A percentile compares a stretch with the other conserved stretches of the same genome.
phyloP scores from a whole-genome alignment of 129 eudicot genomes.

The Flaveria brownii region DNA sequence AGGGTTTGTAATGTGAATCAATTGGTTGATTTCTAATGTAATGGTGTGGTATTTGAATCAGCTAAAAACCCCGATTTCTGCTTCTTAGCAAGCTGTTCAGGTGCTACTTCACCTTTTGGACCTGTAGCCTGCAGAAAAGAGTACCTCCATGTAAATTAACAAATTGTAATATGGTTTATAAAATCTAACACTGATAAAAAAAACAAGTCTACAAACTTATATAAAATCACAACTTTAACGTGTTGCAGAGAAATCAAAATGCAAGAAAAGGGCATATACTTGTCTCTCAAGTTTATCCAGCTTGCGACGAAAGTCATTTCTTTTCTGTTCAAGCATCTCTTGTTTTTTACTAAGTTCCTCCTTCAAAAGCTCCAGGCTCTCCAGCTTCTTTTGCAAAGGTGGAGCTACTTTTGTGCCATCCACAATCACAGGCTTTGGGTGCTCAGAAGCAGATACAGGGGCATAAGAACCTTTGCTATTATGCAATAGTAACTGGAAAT shows the following conservation, averaged over 20 bases:
- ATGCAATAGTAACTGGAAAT: slow-evolving; percentile 29
- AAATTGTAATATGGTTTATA: background rate
- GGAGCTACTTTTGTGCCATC: slow-evolving; percentile 42
- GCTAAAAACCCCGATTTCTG: slow-evolving; percentile 46
- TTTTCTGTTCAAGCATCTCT: slow-evolving; percentile 82
- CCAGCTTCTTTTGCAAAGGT: slow-evolving; percentile 59
- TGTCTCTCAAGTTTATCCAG: slow-evolving; percentile 72
- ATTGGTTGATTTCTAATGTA: no score
- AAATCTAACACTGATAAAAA: background rate
- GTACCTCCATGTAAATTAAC: slow-evolving; percentile 2
- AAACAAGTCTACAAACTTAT: background rate
- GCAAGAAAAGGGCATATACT: slow-evolving; percentile 36
- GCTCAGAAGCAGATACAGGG: slow-evolving; percentile 41
- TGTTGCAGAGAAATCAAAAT: background rate
- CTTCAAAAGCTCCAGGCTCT: slow-evolving; percentile 70
- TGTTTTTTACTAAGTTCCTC: slow-evolving; percentile 84
- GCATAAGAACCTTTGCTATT: slow-evolving; percentile 42
- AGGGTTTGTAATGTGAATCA: background rate
- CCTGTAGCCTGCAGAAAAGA: slow-evolving; percentile 62
- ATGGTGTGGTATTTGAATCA: slow-evolving; percentile 15
- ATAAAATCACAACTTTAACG: no score
- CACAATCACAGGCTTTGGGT: slow-evolving; percentile 44
- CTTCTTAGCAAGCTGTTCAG: slow-evolving; percentile 55
- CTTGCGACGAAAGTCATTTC: slow-evolving; percentile 59
- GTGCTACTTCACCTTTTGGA: slow-evolving; percentile 51